Conservation (phyloP, 2,329 filamentous ascomycete genomes). For the Colletotrichum scovillei region DNA sequence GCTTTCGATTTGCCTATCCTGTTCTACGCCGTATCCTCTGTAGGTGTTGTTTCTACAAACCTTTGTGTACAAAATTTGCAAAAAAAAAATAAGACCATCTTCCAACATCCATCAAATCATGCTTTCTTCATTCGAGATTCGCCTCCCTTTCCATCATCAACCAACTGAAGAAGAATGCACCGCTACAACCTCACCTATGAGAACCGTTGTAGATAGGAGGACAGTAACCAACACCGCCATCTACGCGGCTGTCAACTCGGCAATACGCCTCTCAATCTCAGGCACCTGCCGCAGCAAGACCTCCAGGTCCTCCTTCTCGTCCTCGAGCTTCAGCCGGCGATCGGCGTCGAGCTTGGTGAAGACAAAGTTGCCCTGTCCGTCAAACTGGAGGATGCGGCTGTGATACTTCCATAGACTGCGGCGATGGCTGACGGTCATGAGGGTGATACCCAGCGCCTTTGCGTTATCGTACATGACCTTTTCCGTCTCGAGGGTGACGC, state of each 20-base stretch:
- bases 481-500: constrained; percentile 94
- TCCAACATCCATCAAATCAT: background rate
- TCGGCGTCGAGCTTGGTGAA: constrained; percentile 94
- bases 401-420: constrained; percentile 97
- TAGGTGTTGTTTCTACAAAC: background rate
- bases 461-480: constrained; percentile 97
- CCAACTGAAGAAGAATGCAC: background rate
- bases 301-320: constrained; percentile 96
- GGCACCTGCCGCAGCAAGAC: constrained; percentile 86
- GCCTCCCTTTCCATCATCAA: background rate
- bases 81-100: background rate
- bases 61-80: constrained; percentile 3
- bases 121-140: background rate
- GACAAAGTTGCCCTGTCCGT: constrained; percentile 90
- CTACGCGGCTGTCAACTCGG: constrained; percentile 73
- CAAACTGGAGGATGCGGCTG: constrained; percentile 93
- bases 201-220: background rate
- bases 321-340: constrained; percentile 84
- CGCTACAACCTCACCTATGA: background rate
- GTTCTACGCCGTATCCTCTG: constrained; percentile 4
- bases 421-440: constrained; percentile 96
- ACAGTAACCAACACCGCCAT: background rate
- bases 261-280: constrained; percentile 86
- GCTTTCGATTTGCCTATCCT: background rate
- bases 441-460: constrained; percentile 88